phyloP scores from a whole-genome alignment of 441 rosid genomes.

The Erodium moschatum region DNA sequence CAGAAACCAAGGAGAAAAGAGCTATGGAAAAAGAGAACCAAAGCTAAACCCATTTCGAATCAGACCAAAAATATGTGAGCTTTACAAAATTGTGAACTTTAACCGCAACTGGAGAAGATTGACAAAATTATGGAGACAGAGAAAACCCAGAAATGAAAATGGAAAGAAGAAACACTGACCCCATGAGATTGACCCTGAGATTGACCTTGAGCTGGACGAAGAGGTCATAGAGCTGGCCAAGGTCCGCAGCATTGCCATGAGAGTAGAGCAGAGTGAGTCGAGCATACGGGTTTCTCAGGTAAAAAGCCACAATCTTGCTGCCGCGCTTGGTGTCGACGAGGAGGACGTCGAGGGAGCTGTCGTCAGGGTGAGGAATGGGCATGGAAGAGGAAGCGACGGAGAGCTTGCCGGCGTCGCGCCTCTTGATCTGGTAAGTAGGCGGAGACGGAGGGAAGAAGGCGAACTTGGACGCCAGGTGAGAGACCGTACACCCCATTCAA shows the following conservation, averaged over 20 bases:
- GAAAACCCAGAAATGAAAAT: no score
- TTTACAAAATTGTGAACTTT: neutral
- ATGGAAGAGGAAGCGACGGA: slow-evolving; percentile 52
- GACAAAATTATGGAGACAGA: no score
- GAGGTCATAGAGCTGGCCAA: slow-evolving; percentile 95
- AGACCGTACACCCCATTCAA: slow-evolving; percentile 79
- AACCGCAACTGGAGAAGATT: neutral
- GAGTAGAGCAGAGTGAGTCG: slow-evolving; percentile 86
- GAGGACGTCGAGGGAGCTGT: slow-evolving; percentile 59
- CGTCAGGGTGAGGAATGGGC: slow-evolving; percentile 60
- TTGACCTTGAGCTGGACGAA: slow-evolving; percentile 91
- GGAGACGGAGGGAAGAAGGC: slow-evolving; percentile 99
- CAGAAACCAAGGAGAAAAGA: slow-evolving; percentile 1
- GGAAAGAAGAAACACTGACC: slow-evolving; percentile 35
- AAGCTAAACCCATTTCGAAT: neutral
- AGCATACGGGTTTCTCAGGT: slow-evolving; percentile 70
- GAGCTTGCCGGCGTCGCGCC: slow-evolving; percentile 57
- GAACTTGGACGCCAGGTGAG: slow-evolving; percentile 90
- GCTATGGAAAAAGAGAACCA: neutral
- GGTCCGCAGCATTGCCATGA: slow-evolving; percentile 98
- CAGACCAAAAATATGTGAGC: neutral
- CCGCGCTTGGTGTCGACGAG: slow-evolving; percentile 64
- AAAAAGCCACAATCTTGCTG: slow-evolving; percentile 81
- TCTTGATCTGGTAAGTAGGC: slow-evolving; percentile 74
- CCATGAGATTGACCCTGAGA: slow-evolving; percentile 91